Conservation (phyloP, 192 early-diverging fungal species). For the Umbelopsis sp. region DNA sequence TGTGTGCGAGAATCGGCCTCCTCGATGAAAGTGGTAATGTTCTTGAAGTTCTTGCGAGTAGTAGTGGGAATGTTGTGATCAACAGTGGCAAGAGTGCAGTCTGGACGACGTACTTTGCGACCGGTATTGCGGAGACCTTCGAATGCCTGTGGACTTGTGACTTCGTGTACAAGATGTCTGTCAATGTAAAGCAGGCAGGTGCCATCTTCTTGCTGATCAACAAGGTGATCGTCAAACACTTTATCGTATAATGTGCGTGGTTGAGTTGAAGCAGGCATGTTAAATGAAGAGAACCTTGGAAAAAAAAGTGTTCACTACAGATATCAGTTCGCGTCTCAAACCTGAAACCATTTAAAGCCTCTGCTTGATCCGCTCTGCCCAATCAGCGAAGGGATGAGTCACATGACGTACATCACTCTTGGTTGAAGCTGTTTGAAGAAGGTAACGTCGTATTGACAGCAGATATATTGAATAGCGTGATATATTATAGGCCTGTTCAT, state of each 20-base stretch:
- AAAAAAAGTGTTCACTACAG: not conserved
- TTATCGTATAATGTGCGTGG: constrained; percentile 71
- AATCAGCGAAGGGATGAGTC: constrained; percentile 4
- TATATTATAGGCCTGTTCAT: too few species aligned
- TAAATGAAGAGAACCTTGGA: not conserved
- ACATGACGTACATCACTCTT: not conserved
- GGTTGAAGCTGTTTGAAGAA: not conserved
- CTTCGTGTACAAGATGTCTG: constrained; percentile 71
- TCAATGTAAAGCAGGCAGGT: constrained; percentile 72
- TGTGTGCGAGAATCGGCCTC: constrained; percentile 62
- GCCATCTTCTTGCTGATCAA: constrained; percentile 57
- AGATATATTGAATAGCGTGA: too few species aligned
- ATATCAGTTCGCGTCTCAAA: not conserved
- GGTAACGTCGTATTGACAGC: not conserved
- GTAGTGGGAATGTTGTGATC: constrained; percentile 74
- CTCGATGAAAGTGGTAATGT: constrained; percentile 60
- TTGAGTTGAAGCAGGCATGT: constrained; percentile 18
- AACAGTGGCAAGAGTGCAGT: constrained; percentile 69
- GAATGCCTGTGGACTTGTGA: constrained; percentile 71
- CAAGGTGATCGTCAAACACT: constrained; percentile 62
- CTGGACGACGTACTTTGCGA: constrained; percentile 57
- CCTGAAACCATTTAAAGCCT: not conserved
- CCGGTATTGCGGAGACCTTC: constrained; percentile 64
- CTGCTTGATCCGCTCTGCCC: not conserved
- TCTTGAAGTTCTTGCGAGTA: constrained; percentile 51